Base-by-base conservation (phyloP, 805 yeast species). In the Zygoascus flipseniorum region DNA sequence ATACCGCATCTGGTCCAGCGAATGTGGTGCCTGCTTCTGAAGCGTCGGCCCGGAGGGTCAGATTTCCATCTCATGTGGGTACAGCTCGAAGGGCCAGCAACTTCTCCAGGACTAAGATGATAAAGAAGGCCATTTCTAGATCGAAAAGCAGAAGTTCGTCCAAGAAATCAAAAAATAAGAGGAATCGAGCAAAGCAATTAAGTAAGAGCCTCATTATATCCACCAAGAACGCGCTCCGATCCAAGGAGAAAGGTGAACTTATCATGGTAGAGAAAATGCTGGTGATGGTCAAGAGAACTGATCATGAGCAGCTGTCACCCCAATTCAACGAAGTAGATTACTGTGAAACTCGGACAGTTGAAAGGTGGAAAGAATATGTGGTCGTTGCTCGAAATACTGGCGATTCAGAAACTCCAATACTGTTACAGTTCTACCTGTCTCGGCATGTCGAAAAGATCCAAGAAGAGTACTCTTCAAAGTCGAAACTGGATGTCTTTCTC, bases 361-460 rank as follows among this genome's bases (percentile, higher is more conserved):
- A 86, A 54, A 69, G 89, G 48, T 89, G 97, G 93, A 80, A 76
- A 56, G 97, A 90, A 64, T 87, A 82, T 63, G 70, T 81, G 28
- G 84, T 86, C 2, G 88, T 86, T 1, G 82, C 85, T 1, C 71
- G 92, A 55, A 76, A 79, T n/a, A 80, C 86, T 0, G 82, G 79
- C 14, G 69, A 74, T 54, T 48, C 62, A 0, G 72, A 69, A 1
- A 67, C 70, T 9, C 90, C 95, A 0, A 62, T 88, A 0, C 65
- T 73, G 2, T 55, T 89, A 1, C 89, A 89, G 61, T 78, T 89
- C 55, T 84, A 80, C 67, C 76, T 75, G 11, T 66, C 69, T 2
- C 67, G 78, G 43, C 68, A 69, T 48, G 73, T 74, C 16, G 64
- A 69, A 14, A 57, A 57, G 43, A 39, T 26, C 52, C 64, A 39